Evolutionary conservation across 2,329 filamentous ascomycete genomes (phyloP).

Genomic region (Cordyceps militaris): DNA sequence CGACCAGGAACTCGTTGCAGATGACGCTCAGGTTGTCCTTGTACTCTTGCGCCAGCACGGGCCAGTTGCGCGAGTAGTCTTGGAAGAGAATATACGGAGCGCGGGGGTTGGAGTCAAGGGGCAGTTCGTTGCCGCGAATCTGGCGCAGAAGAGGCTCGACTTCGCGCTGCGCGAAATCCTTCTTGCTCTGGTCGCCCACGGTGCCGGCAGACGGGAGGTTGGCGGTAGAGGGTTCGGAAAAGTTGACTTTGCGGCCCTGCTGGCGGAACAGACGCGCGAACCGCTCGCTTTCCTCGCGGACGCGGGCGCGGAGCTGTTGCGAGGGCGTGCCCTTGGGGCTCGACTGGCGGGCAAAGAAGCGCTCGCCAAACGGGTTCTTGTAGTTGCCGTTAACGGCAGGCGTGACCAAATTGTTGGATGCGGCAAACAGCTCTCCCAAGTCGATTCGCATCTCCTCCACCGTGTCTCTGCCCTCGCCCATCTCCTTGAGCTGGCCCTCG

Average conservation of each 20-base stretch:
- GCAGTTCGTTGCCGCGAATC: conserved; percentile 45
- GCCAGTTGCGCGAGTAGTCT: conserved; percentile 46
- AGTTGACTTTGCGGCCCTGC: conserved; percentile 42
- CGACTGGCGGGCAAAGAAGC: conserved; percentile 43
- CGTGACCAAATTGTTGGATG: conserved; percentile 46
- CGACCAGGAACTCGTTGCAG: conserved; percentile 46
- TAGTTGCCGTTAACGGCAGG: conserved; percentile 48
- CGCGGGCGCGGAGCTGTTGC: conserved; percentile 44
- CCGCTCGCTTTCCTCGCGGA: conserved; percentile 44
- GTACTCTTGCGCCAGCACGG: conserved; percentile 44
- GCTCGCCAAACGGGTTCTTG: conserved; percentile 46
- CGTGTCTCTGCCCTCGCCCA: conserved; percentile 44
- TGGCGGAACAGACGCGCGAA: conserved; percentile 42
- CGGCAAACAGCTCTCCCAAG: conserved; percentile 46
- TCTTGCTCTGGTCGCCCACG: conserved; percentile 34
- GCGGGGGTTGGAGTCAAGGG: conserved; percentile 45
- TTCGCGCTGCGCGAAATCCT: conserved; percentile 40
- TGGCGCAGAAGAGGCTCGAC: conserved; percentile 43
- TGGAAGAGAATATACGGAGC: conserved; percentile 49
- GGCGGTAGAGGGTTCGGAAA: conserved; percentile 22
- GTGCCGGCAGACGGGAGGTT: conserved; percentile 25
- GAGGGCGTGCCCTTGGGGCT: conserved; percentile 43
- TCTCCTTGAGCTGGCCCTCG: conserved; percentile 41
- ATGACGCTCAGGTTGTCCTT: conserved; percentile 48
- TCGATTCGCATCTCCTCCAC: conserved; percentile 47